phyloP scores from a whole-genome alignment of 306 rosid genomes.

The Cucurbita moschata region DNA sequence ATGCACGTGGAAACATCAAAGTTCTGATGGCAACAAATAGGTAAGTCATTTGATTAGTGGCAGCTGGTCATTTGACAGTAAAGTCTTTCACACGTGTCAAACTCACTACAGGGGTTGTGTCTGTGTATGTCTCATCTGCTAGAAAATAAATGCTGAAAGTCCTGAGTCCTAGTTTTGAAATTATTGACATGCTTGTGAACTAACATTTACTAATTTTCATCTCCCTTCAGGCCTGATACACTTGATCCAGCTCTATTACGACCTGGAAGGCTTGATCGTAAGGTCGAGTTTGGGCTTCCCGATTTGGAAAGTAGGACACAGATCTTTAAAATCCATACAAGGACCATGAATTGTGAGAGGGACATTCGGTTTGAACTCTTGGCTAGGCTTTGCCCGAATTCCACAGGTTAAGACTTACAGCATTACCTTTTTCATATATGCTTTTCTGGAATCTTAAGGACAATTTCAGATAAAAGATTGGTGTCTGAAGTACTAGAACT shows the following conservation, averaged over 20 bases:
- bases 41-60: conserved; percentile 16
- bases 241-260: conserved; percentile 91
- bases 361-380: conserved; percentile 84
- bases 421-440: neutral
- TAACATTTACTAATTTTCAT: neutral
- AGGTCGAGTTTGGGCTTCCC: conserved; percentile 98
- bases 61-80: neutral
- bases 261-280: conserved; percentile 92
- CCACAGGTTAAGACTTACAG: conserved; percentile 49
- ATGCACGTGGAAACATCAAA: conserved; percentile 93
- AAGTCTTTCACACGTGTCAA: neutral
- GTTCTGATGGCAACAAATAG: conserved; percentile 99
- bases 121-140: neutral
- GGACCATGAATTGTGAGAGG: conserved; percentile 98
- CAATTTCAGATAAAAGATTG: neutral
- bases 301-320: conserved; percentile 95
- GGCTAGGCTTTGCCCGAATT: conserved; percentile 95
- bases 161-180: neutral
- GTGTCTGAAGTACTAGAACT: neutral
- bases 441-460: neutral
- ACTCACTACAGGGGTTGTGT: neutral
- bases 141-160: neutral
- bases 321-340: conserved; percentile 89
- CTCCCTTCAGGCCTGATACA: conserved; percentile 75
- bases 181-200: neutral